Evolutionary conservation across 352 stramenopile species (phyloP).

Genomic region (Globisporangium parvum): DNA sequence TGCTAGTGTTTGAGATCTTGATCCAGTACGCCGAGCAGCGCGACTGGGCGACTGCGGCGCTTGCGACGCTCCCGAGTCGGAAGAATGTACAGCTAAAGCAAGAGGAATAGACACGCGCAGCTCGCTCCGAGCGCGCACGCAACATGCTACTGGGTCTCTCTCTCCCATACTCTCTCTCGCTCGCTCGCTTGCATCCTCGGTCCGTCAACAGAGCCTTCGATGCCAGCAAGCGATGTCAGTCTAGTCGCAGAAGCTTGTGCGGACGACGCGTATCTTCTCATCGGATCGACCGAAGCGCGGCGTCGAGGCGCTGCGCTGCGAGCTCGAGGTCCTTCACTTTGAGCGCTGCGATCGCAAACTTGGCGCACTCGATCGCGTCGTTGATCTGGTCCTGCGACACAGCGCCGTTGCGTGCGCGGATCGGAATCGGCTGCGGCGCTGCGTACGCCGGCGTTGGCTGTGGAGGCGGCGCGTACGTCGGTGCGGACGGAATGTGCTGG

Average conservation of each 20-base stretch:
- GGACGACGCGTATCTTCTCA: slow-evolving; percentile 13
- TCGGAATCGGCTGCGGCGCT: slow-evolving; percentile 1
- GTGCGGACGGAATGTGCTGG: slow-evolving; percentile 4
- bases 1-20: slow-evolving; percentile 80
- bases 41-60: slow-evolving; percentile 70
- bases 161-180: slow-evolving; percentile 7
- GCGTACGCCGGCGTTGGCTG: slow-evolving; percentile 3
- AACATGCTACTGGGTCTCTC: too few relatives aligned
- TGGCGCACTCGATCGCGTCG: slow-evolving; percentile 77
- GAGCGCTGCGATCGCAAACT: slow-evolving; percentile 75
- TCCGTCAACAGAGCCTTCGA: neutral
- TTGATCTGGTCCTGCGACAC: slow-evolving; percentile 71
- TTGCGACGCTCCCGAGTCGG: slow-evolving; percentile 58
- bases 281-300: slow-evolving; percentile 63
- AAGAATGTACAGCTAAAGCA: slow-evolving; percentile 63
- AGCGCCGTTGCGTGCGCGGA: slow-evolving; percentile 26
- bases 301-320: slow-evolving; percentile 68
- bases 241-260: neutral
- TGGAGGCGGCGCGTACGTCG: slow-evolving; percentile 1
- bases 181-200: neutral
- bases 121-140: too few relatives aligned
- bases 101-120: slow-evolving; percentile 13
- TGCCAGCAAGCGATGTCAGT: neutral
- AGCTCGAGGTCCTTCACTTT: slow-evolving; percentile 86
- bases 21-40: slow-evolving; percentile 59